Conservation (phyloP, 2,329 filamentous ascomycete species). For the Colletotrichum ledebouriae region DNA sequence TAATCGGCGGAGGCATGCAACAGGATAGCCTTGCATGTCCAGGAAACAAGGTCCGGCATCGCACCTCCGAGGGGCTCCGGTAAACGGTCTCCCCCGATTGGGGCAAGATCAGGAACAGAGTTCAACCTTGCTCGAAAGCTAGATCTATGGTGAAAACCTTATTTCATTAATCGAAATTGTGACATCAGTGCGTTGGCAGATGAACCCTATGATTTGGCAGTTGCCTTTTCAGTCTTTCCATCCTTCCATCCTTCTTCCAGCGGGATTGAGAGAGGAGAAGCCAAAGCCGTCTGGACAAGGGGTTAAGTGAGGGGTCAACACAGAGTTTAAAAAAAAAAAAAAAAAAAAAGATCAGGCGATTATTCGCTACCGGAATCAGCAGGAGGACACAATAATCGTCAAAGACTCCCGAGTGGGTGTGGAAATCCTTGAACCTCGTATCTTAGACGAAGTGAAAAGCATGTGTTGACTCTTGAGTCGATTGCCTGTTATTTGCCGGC, state of each 20-base stretch:
- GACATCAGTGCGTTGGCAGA: not conserved
- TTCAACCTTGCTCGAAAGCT: not conserved
- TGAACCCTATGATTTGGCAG: not conserved
- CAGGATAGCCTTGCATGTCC: constrained; percentile 3
- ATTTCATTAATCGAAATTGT: not conserved
- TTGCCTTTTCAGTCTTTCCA: not conserved
- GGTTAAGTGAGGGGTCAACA: not conserved
- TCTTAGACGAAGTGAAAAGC: constrained; percentile 4
- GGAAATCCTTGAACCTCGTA: constrained; percentile 13
- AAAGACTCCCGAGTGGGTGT: constrained; percentile 7
- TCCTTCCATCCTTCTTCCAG: not conserved
- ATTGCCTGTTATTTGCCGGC: not conserved
- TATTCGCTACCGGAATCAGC: not conserved
- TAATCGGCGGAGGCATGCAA: not conserved
- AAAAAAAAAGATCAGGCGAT: not conserved
- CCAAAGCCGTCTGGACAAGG: not conserved
- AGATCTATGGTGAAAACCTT: constrained; percentile 14
- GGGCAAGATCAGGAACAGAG: constrained; percentile 1
- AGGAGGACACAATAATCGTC: not conserved
- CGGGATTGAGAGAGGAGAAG: not conserved
- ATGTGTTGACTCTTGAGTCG: constrained; percentile 8
- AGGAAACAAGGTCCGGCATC: not conserved
- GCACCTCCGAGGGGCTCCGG: constrained; percentile 7
- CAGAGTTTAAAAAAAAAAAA: not conserved
- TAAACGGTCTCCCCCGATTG: not conserved